phyloP scores from a whole-genome alignment of 441 rosid species.

The Kokia cookei region DNA sequence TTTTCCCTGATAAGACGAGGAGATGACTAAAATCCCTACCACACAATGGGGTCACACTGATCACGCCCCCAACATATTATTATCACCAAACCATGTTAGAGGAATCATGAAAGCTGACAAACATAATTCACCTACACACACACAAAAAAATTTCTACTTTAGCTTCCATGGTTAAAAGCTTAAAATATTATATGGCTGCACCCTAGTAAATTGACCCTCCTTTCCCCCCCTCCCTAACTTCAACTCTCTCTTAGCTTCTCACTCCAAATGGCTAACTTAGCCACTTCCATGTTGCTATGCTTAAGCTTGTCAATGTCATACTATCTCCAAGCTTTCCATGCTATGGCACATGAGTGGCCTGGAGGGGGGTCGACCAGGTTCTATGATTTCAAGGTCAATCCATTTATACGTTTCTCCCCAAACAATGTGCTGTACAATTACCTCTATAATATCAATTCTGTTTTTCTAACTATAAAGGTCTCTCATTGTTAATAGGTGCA shows the following conservation, averaged over 20 bases:
- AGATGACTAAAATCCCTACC: slow-evolving; percentile 19
- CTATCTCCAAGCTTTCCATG: slow-evolving; percentile 11
- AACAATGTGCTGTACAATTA: neutral
- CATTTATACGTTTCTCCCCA: neutral
- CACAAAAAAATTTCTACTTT: neutral
- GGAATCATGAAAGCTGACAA: slow-evolving; percentile 48
- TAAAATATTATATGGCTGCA: neutral
- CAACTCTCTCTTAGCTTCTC: neutral
- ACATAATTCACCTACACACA: slow-evolving; percentile 13
- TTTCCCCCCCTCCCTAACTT: neutral
- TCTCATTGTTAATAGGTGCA: slow-evolving; percentile 37
- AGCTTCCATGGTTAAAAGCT: neutral
- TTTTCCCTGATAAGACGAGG: neutral
- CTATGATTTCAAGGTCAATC: slow-evolving; percentile 65
- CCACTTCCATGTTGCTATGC: slow-evolving; percentile 12
- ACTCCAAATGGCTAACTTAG: slow-evolving; percentile 25
- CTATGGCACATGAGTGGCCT: slow-evolving; percentile 30
- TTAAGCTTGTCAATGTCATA: slow-evolving; percentile 19
- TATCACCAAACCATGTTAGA: slow-evolving; percentile 31
- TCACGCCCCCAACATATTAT: slow-evolving; percentile 37
- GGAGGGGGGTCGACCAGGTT: slow-evolving; percentile 46
- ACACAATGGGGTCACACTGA: slow-evolving; percentile 29
- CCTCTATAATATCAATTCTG: neutral
- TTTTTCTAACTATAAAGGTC: slow-evolving; percentile 3
- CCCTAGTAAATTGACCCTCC: slow-evolving; percentile 16